Percentiles rank a stretch among this genome's conserved stretches.
phyloP scores from a whole-genome alignment of 192 early-diverging fungal genomes.

The Thamnidium elegans region DNA sequence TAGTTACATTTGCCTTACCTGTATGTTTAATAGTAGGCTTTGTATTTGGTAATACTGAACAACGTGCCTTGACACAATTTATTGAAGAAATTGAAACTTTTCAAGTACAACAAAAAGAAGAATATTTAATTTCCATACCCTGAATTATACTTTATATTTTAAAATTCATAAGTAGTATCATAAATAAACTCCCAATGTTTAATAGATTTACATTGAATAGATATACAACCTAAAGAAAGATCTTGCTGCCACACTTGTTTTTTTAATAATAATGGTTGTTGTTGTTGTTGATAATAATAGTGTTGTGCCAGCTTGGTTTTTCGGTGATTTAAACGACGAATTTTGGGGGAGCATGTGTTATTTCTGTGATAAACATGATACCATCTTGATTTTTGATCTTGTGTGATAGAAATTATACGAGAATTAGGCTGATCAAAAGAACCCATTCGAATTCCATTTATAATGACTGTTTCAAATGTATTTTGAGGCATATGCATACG shows the following conservation, averaged over 20 bases:
- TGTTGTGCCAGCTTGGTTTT: background rate
- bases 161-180: background rate
- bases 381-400: background rate
- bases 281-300: background rate
- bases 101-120: too few relatives aligned
- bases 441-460: too few relatives aligned
- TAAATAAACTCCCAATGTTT: background rate
- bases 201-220: background rate
- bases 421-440: too few relatives aligned
- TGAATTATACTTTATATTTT: background rate
- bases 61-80: slow-evolving; percentile 19
- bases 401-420: too few relatives aligned
- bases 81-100: slow-evolving; percentile 6
- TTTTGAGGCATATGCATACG: too few relatives aligned
- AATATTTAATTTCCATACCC: too few relatives aligned
- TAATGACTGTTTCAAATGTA: too few relatives aligned
- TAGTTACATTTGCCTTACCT: background rate
- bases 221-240: background rate
- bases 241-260: background rate
- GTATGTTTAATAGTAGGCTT: slow-evolving; percentile 32
- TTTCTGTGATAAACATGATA: background rate
- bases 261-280: background rate
- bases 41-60: slow-evolving; percentile 28
- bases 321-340: too few relatives aligned
- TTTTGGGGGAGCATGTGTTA: background rate